Conservation (phyloP, 176 grass and related monocot genomes). For the Lolium perenne region DNA sequence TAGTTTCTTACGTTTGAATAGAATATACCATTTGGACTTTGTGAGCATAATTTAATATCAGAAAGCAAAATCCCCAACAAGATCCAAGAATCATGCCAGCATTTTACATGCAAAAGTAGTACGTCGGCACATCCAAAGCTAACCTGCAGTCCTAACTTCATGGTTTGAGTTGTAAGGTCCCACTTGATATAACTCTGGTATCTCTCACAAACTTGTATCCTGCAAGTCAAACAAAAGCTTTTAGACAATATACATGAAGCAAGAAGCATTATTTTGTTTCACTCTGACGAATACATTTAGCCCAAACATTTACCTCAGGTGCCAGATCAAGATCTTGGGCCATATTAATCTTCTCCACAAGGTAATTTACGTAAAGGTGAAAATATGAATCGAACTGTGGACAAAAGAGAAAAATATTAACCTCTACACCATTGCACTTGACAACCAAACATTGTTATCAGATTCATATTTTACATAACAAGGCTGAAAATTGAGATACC, state of each 20-base stretch:
- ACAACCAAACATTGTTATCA: not conserved
- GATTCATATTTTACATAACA: not conserved
- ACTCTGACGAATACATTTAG: not conserved
- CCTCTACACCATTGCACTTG: not conserved
- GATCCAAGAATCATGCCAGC: not conserved
- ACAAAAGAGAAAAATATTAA: not conserved
- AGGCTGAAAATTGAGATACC: not conserved
- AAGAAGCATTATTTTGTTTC: not conserved
- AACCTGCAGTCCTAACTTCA: not conserved
- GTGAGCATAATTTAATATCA: not conserved
- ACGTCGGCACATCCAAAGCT: not conserved
- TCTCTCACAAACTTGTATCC: not conserved
- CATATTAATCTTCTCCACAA: not conserved
- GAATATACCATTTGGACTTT: no score
- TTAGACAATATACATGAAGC: not conserved
- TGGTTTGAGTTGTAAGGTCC: not conserved
- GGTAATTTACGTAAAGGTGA: not conserved
- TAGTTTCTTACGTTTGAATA: no score
- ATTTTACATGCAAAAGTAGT: not conserved
- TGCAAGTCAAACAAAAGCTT: not conserved
- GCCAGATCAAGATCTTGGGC: not conserved
- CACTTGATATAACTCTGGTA: not conserved
- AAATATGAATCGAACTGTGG: not conserved
- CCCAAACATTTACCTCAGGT: not conserved
- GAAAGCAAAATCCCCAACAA: not conserved